These are phyloP conservation scores for Allomyces macrogynus DNA, from an alignment of 192 early-diverging fungal species.

Conservation along the genomic window DNA sequence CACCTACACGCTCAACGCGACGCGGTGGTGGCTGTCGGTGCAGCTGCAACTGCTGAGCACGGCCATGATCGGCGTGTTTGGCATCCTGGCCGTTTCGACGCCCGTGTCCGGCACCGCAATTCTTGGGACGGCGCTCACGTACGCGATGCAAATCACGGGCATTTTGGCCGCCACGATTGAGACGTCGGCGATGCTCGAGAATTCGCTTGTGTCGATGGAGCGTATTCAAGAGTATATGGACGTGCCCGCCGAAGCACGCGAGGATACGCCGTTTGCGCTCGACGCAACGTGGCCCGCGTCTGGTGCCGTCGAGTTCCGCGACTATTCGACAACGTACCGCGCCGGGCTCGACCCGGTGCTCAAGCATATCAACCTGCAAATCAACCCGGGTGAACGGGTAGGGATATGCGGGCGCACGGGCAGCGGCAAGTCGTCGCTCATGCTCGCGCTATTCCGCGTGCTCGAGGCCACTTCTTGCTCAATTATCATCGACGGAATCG, in stretches of 20 bases:
- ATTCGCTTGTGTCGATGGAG: slow-evolving; percentile 37
- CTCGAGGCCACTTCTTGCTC: slow-evolving; percentile 23
- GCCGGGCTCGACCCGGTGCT: slow-evolving; percentile 26
- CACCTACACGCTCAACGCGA: slow-evolving; percentile 66
- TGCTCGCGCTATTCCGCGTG: slow-evolving; percentile 33
- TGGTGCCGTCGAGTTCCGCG: slow-evolving; percentile 36
- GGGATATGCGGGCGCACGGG: slow-evolving; percentile 22
- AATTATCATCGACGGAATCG: slow-evolving; percentile 29
- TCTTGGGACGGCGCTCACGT: slow-evolving; percentile 67
- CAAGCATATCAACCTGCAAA: slow-evolving; percentile 31
- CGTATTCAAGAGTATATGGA: slow-evolving; percentile 40
- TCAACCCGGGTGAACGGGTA: slow-evolving; percentile 30
- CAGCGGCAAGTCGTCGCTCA: slow-evolving; percentile 40
- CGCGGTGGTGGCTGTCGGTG: slow-evolving; percentile 71
- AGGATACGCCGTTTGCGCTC: slow-evolving; percentile 7
- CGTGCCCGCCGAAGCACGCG: slow-evolving; percentile 14
- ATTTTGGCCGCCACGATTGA: slow-evolving; percentile 61
- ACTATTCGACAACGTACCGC: slow-evolving; percentile 35
- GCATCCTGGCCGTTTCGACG: slow-evolving; percentile 36
- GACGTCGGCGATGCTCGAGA: slow-evolving; percentile 48
- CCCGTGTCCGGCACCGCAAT: slow-evolving; percentile 53
- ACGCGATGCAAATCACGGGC: slow-evolving; percentile 67
- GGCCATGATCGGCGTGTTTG: slow-evolving; percentile 50
- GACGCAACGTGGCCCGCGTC: slow-evolving; percentile 31
- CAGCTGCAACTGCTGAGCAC: slow-evolving; percentile 60